phyloP scores from a whole-genome alignment of 371 early-diverging fungal species.

The Zychaea mexicana region DNA sequence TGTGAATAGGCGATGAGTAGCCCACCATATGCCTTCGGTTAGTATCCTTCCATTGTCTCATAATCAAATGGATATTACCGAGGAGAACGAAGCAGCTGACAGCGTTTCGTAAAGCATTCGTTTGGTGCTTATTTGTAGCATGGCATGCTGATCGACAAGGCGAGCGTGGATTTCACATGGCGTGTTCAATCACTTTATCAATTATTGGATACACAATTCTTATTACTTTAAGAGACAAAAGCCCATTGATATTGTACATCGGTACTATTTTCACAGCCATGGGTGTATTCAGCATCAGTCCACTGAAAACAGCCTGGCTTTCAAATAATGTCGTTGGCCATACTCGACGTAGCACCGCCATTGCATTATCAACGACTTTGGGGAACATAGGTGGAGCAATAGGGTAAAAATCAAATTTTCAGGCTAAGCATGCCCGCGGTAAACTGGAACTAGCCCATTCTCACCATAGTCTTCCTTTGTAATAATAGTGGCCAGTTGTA shows the following conservation, averaged over 20 bases:
- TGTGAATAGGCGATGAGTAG: conserved; percentile 49
- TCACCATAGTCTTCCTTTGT: too few species aligned
- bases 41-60: too few species aligned
- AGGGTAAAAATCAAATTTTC: too few species aligned
- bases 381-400: conserved; percentile 38
- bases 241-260: conserved; percentile 36
- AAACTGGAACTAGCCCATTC: too few species aligned
- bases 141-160: conserved; percentile 62
- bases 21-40: conserved; percentile 19
- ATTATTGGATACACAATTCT: conserved; percentile 67
- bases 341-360: conserved; percentile 63
- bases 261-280: conserved; percentile 51
- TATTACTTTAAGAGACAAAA: conserved; percentile 30
- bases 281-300: conserved; percentile 58
- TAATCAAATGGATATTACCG: too few species aligned
- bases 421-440: too few species aligned
- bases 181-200: conserved; percentile 58
- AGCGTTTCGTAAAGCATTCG: not conserved
- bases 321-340: conserved; percentile 66
- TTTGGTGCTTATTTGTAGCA: not conserved
- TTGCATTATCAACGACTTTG: conserved; percentile 58
- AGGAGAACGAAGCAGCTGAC: too few species aligned
- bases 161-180: conserved; percentile 67
- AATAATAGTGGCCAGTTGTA: conserved; percentile 68
- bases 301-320: conserved; percentile 64